Base-by-base conservation (phyloP, 306 rosid species). In the Begonia masoniana region DNA sequence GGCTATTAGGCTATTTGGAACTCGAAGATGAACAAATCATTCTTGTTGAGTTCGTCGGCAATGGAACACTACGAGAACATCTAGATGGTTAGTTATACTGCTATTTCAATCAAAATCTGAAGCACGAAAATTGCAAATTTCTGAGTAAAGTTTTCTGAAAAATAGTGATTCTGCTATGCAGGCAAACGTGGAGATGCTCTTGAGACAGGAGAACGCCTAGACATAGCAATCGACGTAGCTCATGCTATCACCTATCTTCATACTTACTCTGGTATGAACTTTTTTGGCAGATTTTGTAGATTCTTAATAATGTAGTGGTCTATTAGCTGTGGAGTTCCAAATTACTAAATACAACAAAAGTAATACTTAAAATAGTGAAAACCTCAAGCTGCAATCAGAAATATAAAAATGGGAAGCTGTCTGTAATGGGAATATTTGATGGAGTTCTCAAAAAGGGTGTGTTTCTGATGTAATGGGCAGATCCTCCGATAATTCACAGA, bases 201-300 rank as follows among this genome's bases (percentile, higher is more conserved):
- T 50, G 93, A 92, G 52, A 76, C 87, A 7, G 85, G 83, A 46
- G 50, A 84, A 15, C 72, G 99, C 62, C 82, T 86, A 19, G 96
- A 87, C 57, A 61, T 87, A 55, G 99, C 96, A 65, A 92, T 80
- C 53, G 96, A 92, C 68, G 99, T 92, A 57, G 82, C 99, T 45
- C 99, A 92, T 64, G 99, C 96, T 12, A 41, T 92, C 78, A 92
- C 99, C 39, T 92, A 92, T 81, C 99, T 92, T 72, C 99, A 92
- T 72, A 71, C 76, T 86, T 92, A 92, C 60, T 77, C 87, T 55
- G 99, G 99, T 86, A 62, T 49, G 26, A 13, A 31, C 35, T 47
- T 51, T 21, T 45, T 43, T 67, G 35, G 35, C 35, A 26, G 35
- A 26, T 26, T 26, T 26, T 26, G 35, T 0, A 26, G 35, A 26